Conservation (phyloP, 352 stramenopile species). For the Aphanomyces euteiches region DNA sequence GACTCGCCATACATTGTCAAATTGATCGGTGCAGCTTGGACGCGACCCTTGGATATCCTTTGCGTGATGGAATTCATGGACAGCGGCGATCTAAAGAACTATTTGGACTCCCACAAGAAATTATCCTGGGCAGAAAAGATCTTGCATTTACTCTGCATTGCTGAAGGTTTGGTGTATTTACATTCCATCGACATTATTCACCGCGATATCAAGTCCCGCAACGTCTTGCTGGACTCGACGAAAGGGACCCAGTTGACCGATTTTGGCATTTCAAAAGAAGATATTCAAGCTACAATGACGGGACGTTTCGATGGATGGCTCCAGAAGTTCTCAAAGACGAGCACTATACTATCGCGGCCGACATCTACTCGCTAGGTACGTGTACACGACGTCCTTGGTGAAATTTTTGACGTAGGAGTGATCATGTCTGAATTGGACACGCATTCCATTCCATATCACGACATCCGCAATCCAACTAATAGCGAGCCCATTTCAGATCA, state of each 20-base stretch:
- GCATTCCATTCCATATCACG: conserved; percentile 8
- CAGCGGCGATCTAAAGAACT: conserved; percentile 69
- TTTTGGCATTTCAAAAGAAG: conserved; percentile 76
- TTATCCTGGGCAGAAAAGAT: conserved; percentile 59
- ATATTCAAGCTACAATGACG: conserved; percentile 83
- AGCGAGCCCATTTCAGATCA: not conserved
- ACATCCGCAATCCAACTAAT: conserved; percentile 3
- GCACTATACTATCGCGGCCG: conserved; percentile 81
- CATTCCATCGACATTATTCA: conserved; percentile 77
- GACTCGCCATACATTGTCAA: conserved; percentile 77
- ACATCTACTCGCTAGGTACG: conserved; percentile 76
- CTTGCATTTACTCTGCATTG: conserved; percentile 66
- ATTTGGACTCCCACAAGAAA: conserved; percentile 65
- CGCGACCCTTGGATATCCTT: conserved; percentile 57
- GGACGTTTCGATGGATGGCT: conserved; percentile 83
- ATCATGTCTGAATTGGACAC: conserved; percentile 43
- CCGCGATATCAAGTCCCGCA: conserved; percentile 74
- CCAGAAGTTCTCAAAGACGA: conserved; percentile 78
- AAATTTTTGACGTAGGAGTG: conserved; percentile 21
- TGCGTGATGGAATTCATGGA: conserved; percentile 81
- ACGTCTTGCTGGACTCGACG: conserved; percentile 62
- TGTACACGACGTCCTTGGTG: not conserved
- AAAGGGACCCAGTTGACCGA: conserved; percentile 67
- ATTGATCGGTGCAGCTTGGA: conserved; percentile 72
- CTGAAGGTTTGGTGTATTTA: conserved; percentile 66